Percentiles rank a stretch among this genome's conserved stretches.
Conservation (phyloP, 2,329 filamentous ascomycete species). For the Colletotrichum eremochloae region DNA sequence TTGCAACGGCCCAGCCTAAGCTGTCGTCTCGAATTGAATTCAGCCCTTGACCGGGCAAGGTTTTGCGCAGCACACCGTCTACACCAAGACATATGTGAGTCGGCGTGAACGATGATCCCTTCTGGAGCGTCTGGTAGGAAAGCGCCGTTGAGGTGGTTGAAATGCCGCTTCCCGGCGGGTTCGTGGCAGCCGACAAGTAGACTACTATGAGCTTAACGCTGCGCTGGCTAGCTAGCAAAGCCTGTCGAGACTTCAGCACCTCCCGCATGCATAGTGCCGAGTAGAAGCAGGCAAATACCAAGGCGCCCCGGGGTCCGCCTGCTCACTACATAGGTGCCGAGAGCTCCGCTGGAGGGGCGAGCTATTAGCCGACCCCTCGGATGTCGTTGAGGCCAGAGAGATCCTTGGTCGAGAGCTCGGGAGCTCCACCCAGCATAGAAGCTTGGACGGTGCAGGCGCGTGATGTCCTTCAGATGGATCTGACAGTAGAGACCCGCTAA, state of each 20-base stretch:
- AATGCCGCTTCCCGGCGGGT: too few relatives aligned
- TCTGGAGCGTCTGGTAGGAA: not conserved
- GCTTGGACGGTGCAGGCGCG: constrained; percentile 2
- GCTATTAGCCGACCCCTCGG: too few relatives aligned
- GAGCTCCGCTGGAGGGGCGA: not conserved
- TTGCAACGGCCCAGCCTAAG: not conserved
- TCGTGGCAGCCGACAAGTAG: not conserved
- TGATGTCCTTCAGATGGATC: not conserved
- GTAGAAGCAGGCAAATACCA: not conserved
- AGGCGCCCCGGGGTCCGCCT: not conserved
- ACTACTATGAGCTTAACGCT: too few relatives aligned
- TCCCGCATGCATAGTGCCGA: not conserved
- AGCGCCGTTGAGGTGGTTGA: not conserved
- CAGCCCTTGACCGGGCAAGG: constrained; percentile 11
- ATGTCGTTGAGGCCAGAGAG: not conserved
- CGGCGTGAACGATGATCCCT: too few relatives aligned
- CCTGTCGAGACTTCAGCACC: not conserved
- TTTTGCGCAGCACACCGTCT: not conserved
- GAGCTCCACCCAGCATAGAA: not conserved
- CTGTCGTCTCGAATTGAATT: constrained; percentile 7
- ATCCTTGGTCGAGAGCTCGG: constrained; percentile 9
- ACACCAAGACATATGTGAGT: too few relatives aligned
- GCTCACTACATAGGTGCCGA: not conserved
- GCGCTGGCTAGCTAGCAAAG: not conserved
- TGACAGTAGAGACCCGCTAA: not conserved